Base-by-base conservation (phyloP, 1,284 basidiomycete genomes). In the Quambalaria eucalypti region DNA sequence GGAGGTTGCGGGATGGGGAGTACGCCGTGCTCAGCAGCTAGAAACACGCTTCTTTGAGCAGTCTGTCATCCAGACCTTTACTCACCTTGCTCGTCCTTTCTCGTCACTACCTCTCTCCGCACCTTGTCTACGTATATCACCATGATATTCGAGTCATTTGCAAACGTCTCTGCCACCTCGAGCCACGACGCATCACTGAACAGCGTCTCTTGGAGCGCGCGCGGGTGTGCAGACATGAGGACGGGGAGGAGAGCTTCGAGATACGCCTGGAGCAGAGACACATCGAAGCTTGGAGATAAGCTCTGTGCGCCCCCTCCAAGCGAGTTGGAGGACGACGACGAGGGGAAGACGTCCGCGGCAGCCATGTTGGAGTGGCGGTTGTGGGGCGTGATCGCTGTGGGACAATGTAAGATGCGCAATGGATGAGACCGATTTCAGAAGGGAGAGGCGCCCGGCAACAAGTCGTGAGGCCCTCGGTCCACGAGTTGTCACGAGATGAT, bases 71-170 rank as follows among this genome's bases (percentile, higher is more conserved):
- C 7, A 19, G 26, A 8, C 14, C 54, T 38, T 9, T 30, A 59
- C 56, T 59, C 51, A 59, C 57, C 49, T 5, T 59, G 52, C 4
- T 54, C 26, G 8, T 47, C 16, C 16, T 26, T 39, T 23, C 33
- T 36, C 25, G 38, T 21, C 10, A 23, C 50, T 1, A 25, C 40
- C 19, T 56, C 53, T 10, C 30, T 54, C 25, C 65, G 57, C 16
- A 71, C 56, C 60, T 71, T 71, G 56, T 69, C 65, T 46, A 69
- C 52, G 48, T 67, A 71, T 26, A 68, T 55, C 29, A 61, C 57
- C 42, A 58, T 64, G 40, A 64, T 52, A 49, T 50, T 61, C 25
- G 66, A 57, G 25, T 71, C 69, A 29, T 36, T 48, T 25, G 65
- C 69, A 49, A 71, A 71, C 8, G 51, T 25, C 16, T 52, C 31